These are phyloP conservation scores for Myxozyma vanderwaltii DNA, from an alignment of 805 yeast species.

Conservation along the genomic window DNA sequence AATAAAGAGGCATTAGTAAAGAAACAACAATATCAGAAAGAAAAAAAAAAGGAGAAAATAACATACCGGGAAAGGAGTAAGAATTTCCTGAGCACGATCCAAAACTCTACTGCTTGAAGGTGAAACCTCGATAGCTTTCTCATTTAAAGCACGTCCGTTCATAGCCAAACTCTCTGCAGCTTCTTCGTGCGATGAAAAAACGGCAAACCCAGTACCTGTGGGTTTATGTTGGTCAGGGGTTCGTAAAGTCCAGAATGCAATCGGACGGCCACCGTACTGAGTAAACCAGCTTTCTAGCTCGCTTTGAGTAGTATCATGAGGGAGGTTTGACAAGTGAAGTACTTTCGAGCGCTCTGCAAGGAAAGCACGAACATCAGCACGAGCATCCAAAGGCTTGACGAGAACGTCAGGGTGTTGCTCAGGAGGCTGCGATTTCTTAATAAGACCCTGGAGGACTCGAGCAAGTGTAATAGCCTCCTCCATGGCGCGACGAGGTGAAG, in stretches of 20 bases:
- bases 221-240: conserved; percentile 58
- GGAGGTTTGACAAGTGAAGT: conserved; percentile 76
- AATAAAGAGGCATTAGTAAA: neutral
- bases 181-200: conserved; percentile 81
- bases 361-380: conserved; percentile 71
- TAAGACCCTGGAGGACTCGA: conserved; percentile 51
- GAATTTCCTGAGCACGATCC: conserved; percentile 78
- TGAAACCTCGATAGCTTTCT: conserved; percentile 77
- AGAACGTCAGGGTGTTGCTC: conserved; percentile 59
- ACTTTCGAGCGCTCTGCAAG: conserved; percentile 72
- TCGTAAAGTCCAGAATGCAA: conserved; percentile 85
- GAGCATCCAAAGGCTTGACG: conserved; percentile 73
- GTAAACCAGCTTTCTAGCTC: conserved; percentile 91
- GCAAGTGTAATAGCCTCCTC: conserved; percentile 52
- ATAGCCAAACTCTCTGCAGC: conserved; percentile 75
- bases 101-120: conserved; percentile 79
- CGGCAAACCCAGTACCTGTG: conserved; percentile 75
- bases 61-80: conserved; percentile 71
- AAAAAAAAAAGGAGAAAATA: neutral
- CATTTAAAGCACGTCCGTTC: conserved; percentile 77
- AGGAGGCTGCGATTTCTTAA: conserved; percentile 50
- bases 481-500: conserved; percentile 48
- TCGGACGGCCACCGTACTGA: conserved; percentile 80
- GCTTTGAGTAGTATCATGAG: conserved; percentile 83
- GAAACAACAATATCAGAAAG: neutral